phyloP scores from a whole-genome alignment of 768 basidiomycete genomes.

The Tricholoma bakamatsutake region DNA sequence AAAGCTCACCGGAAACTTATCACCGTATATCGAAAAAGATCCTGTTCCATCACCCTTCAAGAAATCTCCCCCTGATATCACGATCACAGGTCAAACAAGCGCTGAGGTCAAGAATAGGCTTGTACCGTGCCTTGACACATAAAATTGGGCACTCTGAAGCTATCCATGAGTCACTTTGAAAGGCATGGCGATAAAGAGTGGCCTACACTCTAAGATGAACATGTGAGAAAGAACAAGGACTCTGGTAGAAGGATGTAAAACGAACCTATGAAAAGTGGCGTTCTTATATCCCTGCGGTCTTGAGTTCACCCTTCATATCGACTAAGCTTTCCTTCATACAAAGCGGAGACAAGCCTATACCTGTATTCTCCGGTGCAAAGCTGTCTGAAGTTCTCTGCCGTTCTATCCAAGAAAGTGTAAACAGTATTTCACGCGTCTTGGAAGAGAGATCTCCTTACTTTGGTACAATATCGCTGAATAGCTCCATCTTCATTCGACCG shows the following conservation, averaged over 20 bases:
- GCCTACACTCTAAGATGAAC: constrained; percentile 59
- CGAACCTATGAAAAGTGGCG: constrained; percentile 88
- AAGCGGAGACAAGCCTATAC: constrained; percentile 33
- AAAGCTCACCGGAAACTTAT: constrained; percentile 75
- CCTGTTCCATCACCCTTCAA: constrained; percentile 94
- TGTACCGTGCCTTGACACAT: constrained; percentile 82
- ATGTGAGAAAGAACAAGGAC: constrained; percentile 9
- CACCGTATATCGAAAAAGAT: constrained; percentile 94
- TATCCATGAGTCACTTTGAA: constrained; percentile 7
- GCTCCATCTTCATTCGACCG: constrained; percentile 94
- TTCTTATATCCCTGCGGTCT: constrained; percentile 89
- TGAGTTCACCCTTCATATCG: constrained; percentile 58
- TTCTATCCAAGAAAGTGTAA: constrained; percentile 40
- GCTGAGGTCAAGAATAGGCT: neutral
- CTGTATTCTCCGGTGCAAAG: constrained; percentile 96
- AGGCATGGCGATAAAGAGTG: constrained; percentile 3
- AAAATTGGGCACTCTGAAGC: constrained; percentile 75
- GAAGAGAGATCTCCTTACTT: constrained; percentile 51
- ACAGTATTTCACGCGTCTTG: neutral
- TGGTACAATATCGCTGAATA: constrained; percentile 93
- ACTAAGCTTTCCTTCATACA: constrained; percentile 6
- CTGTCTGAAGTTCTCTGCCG: constrained; percentile 97
- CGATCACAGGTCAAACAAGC: neutral
- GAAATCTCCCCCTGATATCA: constrained; percentile 78
- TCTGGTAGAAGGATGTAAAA: neutral